These are phyloP conservation scores for Pseudomonodictys pantanalensis DNA, from an alignment of 495 filamentous ascomycete species.

Conservation along the genomic window DNA sequence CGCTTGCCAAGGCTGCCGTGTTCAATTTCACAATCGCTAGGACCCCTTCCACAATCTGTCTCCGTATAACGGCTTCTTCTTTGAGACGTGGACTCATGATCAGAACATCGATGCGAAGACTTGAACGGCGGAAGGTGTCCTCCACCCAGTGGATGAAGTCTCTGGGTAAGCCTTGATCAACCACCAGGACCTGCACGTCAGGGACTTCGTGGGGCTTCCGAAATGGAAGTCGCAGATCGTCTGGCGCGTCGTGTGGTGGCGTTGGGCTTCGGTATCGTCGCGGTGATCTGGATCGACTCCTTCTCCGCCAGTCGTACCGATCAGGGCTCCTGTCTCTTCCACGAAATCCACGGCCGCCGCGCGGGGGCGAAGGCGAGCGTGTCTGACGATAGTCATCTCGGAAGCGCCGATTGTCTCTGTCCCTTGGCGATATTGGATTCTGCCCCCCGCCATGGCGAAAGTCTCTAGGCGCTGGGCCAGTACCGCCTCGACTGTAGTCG, in stretches of 20 bases:
- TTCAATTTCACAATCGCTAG: constrained; percentile 77
- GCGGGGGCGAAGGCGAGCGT: constrained; percentile 60
- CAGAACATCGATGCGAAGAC: constrained; percentile 71
- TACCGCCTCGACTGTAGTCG: constrained; percentile 56
- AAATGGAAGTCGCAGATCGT: constrained; percentile 66
- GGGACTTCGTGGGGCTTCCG: constrained; percentile 75
- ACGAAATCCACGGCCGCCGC: constrained; percentile 15
- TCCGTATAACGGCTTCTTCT: constrained; percentile 71
- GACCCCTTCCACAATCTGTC: constrained; percentile 87
- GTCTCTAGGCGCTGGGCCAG: constrained; percentile 9
- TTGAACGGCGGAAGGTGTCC: constrained; percentile 64
- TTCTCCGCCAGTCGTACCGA: constrained; percentile 51
- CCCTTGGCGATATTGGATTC: constrained; percentile 29
- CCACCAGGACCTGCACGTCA: constrained; percentile 82
- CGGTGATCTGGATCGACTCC: constrained; percentile 52
- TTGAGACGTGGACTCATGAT: constrained; percentile 74
- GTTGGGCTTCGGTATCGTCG: constrained; percentile 66
- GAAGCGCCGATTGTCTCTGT: constrained; percentile 31
- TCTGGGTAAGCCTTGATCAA: constrained; percentile 70
- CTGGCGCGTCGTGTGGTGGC: constrained; percentile 56
- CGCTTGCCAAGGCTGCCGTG: constrained; percentile 59
- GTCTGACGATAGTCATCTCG: constrained; percentile 62
- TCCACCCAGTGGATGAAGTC: constrained; percentile 83
- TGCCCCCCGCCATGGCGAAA: constrained; percentile 38
- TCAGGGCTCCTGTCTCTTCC: constrained; percentile 37